Base-by-base conservation (phyloP, 2,329 filamentous ascomycete genomes). In the Fusarium sp. region DNA sequence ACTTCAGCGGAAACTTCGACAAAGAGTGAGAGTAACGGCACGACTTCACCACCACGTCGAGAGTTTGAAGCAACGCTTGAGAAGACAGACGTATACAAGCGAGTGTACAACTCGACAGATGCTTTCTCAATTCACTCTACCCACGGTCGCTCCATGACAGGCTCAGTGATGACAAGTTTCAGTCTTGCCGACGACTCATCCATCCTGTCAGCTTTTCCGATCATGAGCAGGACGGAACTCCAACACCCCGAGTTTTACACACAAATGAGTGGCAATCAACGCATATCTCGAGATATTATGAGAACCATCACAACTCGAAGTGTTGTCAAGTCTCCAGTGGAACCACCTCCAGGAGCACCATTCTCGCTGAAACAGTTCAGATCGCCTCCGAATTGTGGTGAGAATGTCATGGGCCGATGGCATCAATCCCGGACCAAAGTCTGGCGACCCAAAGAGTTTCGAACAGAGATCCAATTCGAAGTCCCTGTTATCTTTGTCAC, bases 361-460 rank as follows among this genome's bases (percentile, higher is more conserved):
- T 70, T 70, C n/a, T 65, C 66, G 2, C 26, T 70, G 24, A 70
- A 66, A n/a, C 67, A 70, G 14, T 70, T 54, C 20, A 42, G 67
- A 18, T 47, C 66, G 8, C 44, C 66, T 4, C 67, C 67, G 3
- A 59, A 70, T 14, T 70, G 67, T 7, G 67, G 67, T 18, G 67
- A 57, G 31, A 70, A 63, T 0, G 66, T 70, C 3, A 70, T 70
- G 35, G 67, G 67, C 0, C 7, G 66, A 22, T 70, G 67, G 67
- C 42, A 55, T 18, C 54, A 70, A 18, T 65, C 58, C 7, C 42
- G 67, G 24, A 70, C 59, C 6, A 70, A 70, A 31, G 45, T 6
- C 1, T 70, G 66, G 66, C 61, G 36, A 20, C 18, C 67, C 6
- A 65, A 65, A 2, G 66, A 70, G 18, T 70, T 70, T 12, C n/a